Evolutionary conservation across 1,139 yeast species (phyloP).

Genomic region (Blastobotrys aristatus): DNA sequence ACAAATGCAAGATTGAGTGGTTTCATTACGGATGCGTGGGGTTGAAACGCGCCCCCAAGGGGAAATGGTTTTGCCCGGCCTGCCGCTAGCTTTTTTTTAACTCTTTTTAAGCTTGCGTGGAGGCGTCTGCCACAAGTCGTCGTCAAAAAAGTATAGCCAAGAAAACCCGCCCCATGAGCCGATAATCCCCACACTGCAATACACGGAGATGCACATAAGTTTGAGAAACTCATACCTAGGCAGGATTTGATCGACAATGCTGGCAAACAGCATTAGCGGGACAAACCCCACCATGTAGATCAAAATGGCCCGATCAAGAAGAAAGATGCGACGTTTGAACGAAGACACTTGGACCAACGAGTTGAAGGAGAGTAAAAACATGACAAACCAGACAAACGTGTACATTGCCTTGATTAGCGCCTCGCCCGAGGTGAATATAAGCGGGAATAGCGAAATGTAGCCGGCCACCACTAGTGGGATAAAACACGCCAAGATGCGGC

Average conservation of each 20-base stretch:
- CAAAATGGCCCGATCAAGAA: slow-evolving; percentile 66
- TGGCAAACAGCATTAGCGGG: slow-evolving; percentile 56
- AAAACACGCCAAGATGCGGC: slow-evolving; percentile 50
- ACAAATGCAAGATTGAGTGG: slow-evolving; percentile 76
- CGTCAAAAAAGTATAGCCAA: slow-evolving; percentile 72
- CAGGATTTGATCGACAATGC: slow-evolving; percentile 52
- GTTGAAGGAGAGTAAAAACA: slow-evolving; percentile 66
- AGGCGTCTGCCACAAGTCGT: slow-evolving; percentile 32
- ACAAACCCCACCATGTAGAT: slow-evolving; percentile 64
- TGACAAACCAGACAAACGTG: slow-evolving; percentile 80
- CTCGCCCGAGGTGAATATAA: slow-evolving; percentile 76
- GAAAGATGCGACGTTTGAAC: slow-evolving; percentile 47
- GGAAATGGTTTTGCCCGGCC: slow-evolving; percentile 37
- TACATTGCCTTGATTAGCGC: slow-evolving; percentile 71
- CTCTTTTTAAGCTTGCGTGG: too few species aligned
- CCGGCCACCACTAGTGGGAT: slow-evolving; percentile 75
- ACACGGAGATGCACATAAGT: slow-evolving; percentile 76
- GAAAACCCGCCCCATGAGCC: slow-evolving; percentile 86
- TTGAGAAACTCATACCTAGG: slow-evolving; percentile 57
- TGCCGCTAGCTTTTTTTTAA: slow-evolving; percentile 20
- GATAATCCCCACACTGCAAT: slow-evolving; percentile 80
- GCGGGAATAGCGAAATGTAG: slow-evolving; percentile 82
- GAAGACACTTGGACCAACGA: slow-evolving; percentile 59
- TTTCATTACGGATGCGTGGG: slow-evolving; percentile 75
- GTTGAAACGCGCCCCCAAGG: slow-evolving; percentile 38